Evolutionary conservation across 2,329 filamentous ascomycete genomes (phyloP), one percentile per base, ranked within the genome.

Genomic region (Colletotrichum sp.): DNA sequence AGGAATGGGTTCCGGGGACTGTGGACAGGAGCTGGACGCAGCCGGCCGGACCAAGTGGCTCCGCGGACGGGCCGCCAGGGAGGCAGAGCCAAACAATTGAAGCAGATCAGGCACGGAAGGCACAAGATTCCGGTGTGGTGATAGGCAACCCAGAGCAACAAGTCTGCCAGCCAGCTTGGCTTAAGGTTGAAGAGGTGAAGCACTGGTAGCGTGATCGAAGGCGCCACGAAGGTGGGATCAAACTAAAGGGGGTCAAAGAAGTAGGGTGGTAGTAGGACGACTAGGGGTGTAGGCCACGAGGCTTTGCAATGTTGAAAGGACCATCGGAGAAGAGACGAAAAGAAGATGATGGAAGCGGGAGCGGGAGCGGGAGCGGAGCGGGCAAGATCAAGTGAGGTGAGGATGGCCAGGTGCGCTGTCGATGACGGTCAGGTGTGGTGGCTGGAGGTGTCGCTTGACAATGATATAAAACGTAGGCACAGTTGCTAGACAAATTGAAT

Each of bases 81-180:
- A 62, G 43, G 26, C 59, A 52, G 59, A 26, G 64, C 64, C 43
- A 68, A 52, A 59, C 34, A 26, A 38, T 52, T n/a, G 58, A 55
- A 55, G 63, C 18, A 75, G 73, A 72, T 69, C 75, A 75, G 48
- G 64, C 73, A 75, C 73, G 73, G 59, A 24, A 71, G n/a, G 78
- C 78, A 63, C 79, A 80, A 30, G 71, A 77, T 76, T 81, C 77
- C 34, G 78, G 79, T 62, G 81, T 52, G 43, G 43, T 52, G n/a
- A 13, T 80, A 66, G 79, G 78, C 36, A 77, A 28, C 36, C 77
- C 24, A 78, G 78, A 52, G 69, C 30, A 75, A 77, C 73, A 77
- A 79, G 66, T 78, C 77, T 38, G 76, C 58, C 36, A 65, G 76
- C 58, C 36, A 65, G 28, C 34, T 58, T 52, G 75, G 61, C 73